Percentiles rank a stretch among this genome's conserved stretches.
Conservation (phyloP, 352 stramenopile species). For the Globisporangium mamillatum region DNA sequence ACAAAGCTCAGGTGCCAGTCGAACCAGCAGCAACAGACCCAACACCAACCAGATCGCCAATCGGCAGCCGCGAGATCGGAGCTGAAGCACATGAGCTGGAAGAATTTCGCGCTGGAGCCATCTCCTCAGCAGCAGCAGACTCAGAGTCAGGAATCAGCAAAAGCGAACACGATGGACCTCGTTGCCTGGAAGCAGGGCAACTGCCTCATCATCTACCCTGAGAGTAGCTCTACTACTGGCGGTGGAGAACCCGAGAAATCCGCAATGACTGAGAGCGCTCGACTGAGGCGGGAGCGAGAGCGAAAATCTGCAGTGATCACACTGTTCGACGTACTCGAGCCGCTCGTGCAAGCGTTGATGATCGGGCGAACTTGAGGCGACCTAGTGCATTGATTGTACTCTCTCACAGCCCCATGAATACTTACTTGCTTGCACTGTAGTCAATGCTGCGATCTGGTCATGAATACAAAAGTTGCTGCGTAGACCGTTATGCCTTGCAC, state of each 20-base stretch:
- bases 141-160: background rate
- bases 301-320: conserved; percentile 15
- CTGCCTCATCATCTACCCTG: conserved; percentile 36
- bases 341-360: conserved; percentile 27
- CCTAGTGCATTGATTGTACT: background rate
- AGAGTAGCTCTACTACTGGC: background rate
- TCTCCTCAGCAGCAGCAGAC: no score
- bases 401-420: background rate
- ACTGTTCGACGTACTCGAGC: conserved; percentile 27
- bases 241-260: conserved; percentile 5
- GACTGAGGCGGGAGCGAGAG: conserved; percentile 3
- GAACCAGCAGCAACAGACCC: background rate
- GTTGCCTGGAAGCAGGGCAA: conserved; percentile 27
- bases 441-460: background rate
- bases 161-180: conserved; percentile 9
- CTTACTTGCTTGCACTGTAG: background rate
- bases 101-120: conserved; percentile 11
- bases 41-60: background rate
- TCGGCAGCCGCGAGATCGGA: background rate
- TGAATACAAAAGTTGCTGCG: background rate
- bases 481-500: background rate
- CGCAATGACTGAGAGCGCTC: conserved; percentile 11
- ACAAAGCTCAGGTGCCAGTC: background rate
- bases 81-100: conserved; percentile 16
- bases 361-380: conserved; percentile 9